Evolutionary conservation across 306 rosid species (phyloP).

Genomic region (Canavalia ensiformis): DNA sequence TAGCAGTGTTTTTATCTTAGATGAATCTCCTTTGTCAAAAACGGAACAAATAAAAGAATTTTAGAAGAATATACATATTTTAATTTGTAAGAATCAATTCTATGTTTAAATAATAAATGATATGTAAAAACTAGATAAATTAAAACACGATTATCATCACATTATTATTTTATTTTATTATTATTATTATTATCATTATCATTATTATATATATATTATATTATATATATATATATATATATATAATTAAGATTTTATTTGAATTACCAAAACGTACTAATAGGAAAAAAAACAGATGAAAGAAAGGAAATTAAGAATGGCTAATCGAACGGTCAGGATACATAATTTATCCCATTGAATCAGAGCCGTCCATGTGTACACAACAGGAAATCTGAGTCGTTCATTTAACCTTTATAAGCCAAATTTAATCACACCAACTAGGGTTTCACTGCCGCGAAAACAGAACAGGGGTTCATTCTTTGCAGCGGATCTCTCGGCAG

Average conservation of each 20-base stretch:
- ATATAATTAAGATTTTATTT: not conserved
- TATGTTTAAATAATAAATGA: too few relatives aligned
- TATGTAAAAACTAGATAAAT: too few relatives aligned
- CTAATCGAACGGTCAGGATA: conserved; percentile 36
- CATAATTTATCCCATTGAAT: not conserved
- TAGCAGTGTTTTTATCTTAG: too few relatives aligned
- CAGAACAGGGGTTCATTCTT: not conserved
- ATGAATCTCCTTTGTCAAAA: too few relatives aligned
- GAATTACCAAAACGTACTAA: not conserved
- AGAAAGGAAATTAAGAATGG: not conserved
- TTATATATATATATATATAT: too few relatives aligned
- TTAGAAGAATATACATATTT: too few relatives aligned
- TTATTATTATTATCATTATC: too few relatives aligned
- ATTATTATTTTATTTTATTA: too few relatives aligned
- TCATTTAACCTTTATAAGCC: not conserved
- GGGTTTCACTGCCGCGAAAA: conserved; percentile 43
- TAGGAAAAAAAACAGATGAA: not conserved
- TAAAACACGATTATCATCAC: too few relatives aligned
- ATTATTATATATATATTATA: too few relatives aligned
- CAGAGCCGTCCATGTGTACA: not conserved
- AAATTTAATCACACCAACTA: not conserved
- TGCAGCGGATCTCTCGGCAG: conserved; percentile 32
- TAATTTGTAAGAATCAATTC: too few relatives aligned
- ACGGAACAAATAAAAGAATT: too few relatives aligned
- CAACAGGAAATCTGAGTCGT: conserved; percentile 13